A percentile compares a stretch with the other conserved stretches of the same genome.
Conservation (phyloP, 2,329 filamentous ascomycete species). For the Mycosphaerella sp. region DNA sequence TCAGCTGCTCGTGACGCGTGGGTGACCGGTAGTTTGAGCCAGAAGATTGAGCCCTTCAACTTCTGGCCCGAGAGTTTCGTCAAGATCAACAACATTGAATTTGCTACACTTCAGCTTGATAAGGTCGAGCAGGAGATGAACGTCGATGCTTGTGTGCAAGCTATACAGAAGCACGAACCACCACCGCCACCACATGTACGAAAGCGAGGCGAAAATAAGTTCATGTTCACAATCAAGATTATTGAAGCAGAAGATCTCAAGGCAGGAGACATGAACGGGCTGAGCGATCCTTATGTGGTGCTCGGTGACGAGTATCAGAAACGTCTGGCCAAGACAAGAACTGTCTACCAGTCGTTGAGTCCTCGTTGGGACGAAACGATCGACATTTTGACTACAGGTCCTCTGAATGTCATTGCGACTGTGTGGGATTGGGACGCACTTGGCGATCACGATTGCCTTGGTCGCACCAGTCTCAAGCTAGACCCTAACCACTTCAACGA, state of each 20-base stretch:
- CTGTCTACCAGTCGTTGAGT: conserved; percentile 83
- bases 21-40: conserved; percentile 62
- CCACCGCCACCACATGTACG: conserved; percentile 61
- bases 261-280: conserved; percentile 91
- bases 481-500: conserved; percentile 96
- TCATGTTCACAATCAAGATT: conserved; percentile 98
- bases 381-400: conserved; percentile 86
- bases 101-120: conserved; percentile 85
- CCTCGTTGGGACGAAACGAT: conserved; percentile 97
- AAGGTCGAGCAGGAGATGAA: conserved; percentile 85
- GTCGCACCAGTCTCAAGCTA: conserved; percentile 93
- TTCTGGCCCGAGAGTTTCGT: conserved; percentile 95
- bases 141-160: conserved; percentile 79
- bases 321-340: conserved; percentile 86
- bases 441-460: conserved; percentile 95
- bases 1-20: conserved; percentile 91
- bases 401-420: conserved; percentile 91
- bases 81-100: conserved; percentile 97
- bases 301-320: conserved; percentile 97
- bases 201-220: conserved; percentile 63
- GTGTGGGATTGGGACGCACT: conserved; percentile 98
- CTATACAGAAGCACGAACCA: conserved; percentile 68
- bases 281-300: conserved; percentile 94
- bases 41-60: conserved; percentile 92
- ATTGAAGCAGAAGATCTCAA: conserved; percentile 97